Evolutionary conservation across 139 green algal genomes (phyloP).

Genomic region (Tetraselmis striata): DNA sequence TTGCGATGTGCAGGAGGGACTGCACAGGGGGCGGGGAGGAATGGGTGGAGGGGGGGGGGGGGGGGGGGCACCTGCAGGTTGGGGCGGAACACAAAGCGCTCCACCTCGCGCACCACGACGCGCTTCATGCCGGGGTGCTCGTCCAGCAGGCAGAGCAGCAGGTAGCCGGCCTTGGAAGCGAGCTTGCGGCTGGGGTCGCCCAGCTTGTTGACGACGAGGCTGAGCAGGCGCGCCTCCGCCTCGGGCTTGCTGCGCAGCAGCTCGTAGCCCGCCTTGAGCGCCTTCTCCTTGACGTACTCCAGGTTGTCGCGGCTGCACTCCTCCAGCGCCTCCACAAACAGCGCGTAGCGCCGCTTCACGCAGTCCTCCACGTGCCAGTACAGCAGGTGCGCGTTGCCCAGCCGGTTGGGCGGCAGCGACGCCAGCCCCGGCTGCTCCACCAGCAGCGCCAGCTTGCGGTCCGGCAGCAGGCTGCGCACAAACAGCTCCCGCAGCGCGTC

Average conservation of each 20-base stretch:
- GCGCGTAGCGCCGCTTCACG: conserved; percentile 69
- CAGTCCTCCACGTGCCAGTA: conserved; percentile 78
- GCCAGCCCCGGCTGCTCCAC: conserved; percentile 45
- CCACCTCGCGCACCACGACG: conserved; percentile 76
- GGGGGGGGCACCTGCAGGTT: neutral
- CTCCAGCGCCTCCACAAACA: conserved; percentile 66
- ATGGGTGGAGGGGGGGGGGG: neutral
- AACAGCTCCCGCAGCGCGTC: conserved; percentile 82
- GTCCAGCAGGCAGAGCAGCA: conserved; percentile 70
- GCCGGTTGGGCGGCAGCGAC: conserved; percentile 34
- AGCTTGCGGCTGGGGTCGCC: conserved; percentile 82
- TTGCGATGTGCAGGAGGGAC: too few relatives aligned
- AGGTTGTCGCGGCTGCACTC: conserved; percentile 66
- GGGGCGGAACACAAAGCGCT: conserved; percentile 78
- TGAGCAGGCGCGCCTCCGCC: conserved; percentile 60
- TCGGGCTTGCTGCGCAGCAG: conserved; percentile 66
- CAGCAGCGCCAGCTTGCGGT: conserved; percentile 73
- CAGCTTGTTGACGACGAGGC: conserved; percentile 88
- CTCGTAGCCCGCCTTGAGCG: conserved; percentile 47
- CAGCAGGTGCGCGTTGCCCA: conserved; percentile 58
- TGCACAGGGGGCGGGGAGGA: too few relatives aligned
- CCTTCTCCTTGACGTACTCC: conserved; percentile 74
- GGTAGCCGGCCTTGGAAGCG: conserved; percentile 77
- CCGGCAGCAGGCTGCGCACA: conserved; percentile 66
- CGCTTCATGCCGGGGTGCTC: conserved; percentile 82